Base-by-base conservation (phyloP, 2,329 filamentous ascomycete genomes). In the Alternaria gansuensis region DNA sequence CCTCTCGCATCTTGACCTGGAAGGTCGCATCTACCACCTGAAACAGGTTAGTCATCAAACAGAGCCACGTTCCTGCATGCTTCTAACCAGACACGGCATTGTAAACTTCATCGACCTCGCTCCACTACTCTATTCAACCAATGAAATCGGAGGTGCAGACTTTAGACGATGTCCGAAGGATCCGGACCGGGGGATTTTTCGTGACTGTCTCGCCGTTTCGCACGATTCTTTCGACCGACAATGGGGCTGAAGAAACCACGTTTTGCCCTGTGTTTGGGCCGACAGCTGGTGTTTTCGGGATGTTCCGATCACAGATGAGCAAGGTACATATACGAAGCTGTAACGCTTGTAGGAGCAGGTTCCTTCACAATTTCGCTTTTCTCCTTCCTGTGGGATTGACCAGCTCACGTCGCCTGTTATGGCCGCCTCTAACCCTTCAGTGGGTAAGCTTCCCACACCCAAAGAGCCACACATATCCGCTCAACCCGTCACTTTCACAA, bases 401-500 rank as follows among this genome's bases (percentile, higher is more conserved):
- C 29, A 43, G 31, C 24, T 29, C 24, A 28, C 36, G 10, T 40
- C 17, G 13, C 28, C 29, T 39, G 52, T 14, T 4, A 66, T 66
- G 61, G 54, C 46, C 10, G 40, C 54, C 21, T 31, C 45, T 17
- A 46, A 29, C 37, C 44, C 46, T 26, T 21, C 33, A n/a, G 36
- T 33, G n/a, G 40, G 49, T 24, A 14, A 24, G 21, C 29, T 41
- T n/a, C 1, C 28, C 29, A 11, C 46, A n/a, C 34, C 34, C 14
- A 67, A 65, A 52, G 48, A 54, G 36, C 48, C 37, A 28, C 68
- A 71, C 53, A 63, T 70, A 37, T 60, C 65, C 21, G 53, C 64
- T 34, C 64, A 69, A 24, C 57, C 63, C 24, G 24, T 61, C 17
- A 68, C 64, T 3, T 24, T 67, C 7, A 80, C 82, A 66, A 96